Evolutionary conservation across 352 stramenopile species (phyloP).

Genomic region (Globisporangium paroecandrum): DNA sequence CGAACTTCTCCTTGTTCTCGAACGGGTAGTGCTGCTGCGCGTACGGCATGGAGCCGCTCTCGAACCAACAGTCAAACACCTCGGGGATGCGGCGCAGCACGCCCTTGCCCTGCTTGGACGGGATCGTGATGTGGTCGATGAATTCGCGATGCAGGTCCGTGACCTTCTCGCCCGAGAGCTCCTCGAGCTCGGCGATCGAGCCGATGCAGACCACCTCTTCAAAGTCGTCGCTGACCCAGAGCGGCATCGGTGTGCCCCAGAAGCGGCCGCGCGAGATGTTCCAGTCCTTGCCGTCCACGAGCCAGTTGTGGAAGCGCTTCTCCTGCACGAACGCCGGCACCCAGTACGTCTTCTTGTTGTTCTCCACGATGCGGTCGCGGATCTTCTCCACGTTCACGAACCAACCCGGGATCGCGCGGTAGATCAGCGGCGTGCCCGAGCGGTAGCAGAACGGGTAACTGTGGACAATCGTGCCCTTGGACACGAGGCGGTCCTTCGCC

Average conservation of each 20-base stretch:
- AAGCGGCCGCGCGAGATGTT: slow-evolving; percentile 98
- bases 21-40: slow-evolving; percentile 99
- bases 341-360: slow-evolving; percentile 87
- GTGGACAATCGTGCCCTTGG: slow-evolving; percentile 97
- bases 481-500: slow-evolving; percentile 91
- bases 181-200: slow-evolving; percentile 95
- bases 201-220: slow-evolving; percentile 97
- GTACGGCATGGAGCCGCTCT: slow-evolving; percentile 99
- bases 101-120: slow-evolving; percentile 91
- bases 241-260: slow-evolving; percentile 98
- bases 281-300: slow-evolving; percentile 98
- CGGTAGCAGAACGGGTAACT: slow-evolving; percentile 99
- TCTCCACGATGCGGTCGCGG: slow-evolving; percentile 92
- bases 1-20: slow-evolving; percentile 98
- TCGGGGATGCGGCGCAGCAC: slow-evolving; percentile 84
- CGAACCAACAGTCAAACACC: slow-evolving; percentile 99
- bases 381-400: slow-evolving; percentile 99
- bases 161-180: slow-evolving; percentile 91
- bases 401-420: slow-evolving; percentile 98
- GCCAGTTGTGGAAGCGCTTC: slow-evolving; percentile 99
- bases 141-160: slow-evolving; percentile 97
- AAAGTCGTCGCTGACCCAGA: slow-evolving; percentile 98
- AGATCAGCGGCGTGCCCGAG: slow-evolving; percentile 99
- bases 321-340: slow-evolving; percentile 94
- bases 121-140: slow-evolving; percentile 98